These are phyloP conservation scores for Crithidia expoeki DNA, from an alignment of 208 protist species.

Conservation along the genomic window DNA sequence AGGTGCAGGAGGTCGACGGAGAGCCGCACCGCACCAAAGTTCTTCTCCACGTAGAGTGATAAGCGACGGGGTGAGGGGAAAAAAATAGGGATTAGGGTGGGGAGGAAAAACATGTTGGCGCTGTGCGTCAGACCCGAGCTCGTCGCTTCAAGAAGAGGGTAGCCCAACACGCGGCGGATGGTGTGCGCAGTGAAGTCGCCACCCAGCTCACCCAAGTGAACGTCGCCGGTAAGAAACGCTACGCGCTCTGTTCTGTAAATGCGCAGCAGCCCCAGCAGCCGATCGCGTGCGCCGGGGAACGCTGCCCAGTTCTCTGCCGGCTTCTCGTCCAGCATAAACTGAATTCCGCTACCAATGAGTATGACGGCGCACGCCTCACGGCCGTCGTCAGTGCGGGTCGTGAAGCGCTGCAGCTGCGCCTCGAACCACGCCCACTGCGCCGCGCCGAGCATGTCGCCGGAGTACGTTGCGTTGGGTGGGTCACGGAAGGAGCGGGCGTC, in stretches of 20 bases:
- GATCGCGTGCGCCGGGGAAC: constrained; percentile 61
- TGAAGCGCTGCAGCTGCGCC: constrained; percentile 37
- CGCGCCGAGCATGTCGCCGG: constrained; percentile 79
- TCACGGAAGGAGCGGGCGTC: constrained; percentile 86
- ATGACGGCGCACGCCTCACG: constrained; percentile 62
- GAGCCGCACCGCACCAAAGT: constrained; percentile 66
- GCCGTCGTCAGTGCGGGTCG: constrained; percentile 15
- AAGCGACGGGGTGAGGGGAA: constrained; percentile 58
- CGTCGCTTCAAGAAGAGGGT: constrained; percentile 77
- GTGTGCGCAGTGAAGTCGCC: constrained; percentile 48
- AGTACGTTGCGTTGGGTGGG: constrained; percentile 43
- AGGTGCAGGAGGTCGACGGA: constrained; percentile 35
- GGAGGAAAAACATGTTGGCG: constrained; percentile 49
- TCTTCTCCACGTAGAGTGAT: constrained; percentile 67
- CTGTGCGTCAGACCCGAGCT: constrained; percentile 87
- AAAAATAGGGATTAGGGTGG: constrained; percentile 43
- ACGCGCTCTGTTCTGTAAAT: constrained; percentile 52
- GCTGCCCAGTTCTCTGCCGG: constrained; percentile 74
- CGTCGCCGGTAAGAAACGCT: constrained; percentile 83
- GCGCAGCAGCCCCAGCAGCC: constrained; percentile 61
- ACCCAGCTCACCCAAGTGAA: constrained; percentile 86
- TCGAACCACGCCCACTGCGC: constrained; percentile 87
- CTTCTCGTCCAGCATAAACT: constrained; percentile 83
- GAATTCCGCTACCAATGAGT: constrained; percentile 75
- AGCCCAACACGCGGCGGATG: constrained; percentile 47